Base-by-base conservation (phyloP, 2,329 filamentous ascomycete genomes). In the Cladosporium austrohemisphaericum region DNA sequence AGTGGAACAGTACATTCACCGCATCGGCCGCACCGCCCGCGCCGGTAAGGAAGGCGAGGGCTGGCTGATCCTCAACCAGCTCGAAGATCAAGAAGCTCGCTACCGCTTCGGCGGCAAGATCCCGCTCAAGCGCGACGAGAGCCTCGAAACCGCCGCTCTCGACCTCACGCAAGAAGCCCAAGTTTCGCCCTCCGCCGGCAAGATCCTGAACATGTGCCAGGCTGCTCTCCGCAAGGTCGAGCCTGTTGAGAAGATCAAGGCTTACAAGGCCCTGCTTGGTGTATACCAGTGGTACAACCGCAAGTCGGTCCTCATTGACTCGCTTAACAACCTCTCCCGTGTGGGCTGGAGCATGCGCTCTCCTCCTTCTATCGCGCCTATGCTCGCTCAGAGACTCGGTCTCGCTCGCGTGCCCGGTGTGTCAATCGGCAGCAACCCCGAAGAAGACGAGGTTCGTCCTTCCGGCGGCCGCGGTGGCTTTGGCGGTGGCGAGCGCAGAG, bases 31-130 rank as follows among this genome's bases (percentile, higher is more conserved):
- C 50, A 77, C 75, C 8, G 75, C 68, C 49, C 84, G 88, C 61
- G 86, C 86, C 22, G 81, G 83, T 53, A 86, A 87, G 65, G 75
- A 81, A 57, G 87, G 87, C 36, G 75, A 87, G 61, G 86, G 84
- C 50, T 88, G 80, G 76, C 66, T 91, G 26, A 66, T 92, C 38
- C 55, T 88, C 1, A 72, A 80, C 1, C 67, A 79, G 9, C 61
- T 73, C 11, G 83, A 88, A 58, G 64, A 76, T 5, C 14, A 55
- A 0, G 65, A 70, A 36, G 72, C 79, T 3, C 73, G 78, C 36
- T 58, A 61, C 8, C 71, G 79, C 40, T 75, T 91, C 46, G 64
- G 67, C 4, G 41, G 41, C 35, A 75, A 76, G 3, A 72, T 90
- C 11, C 83, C 84, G 11, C 73, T 89, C 56, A 68, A 80, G 60